These are phyloP conservation scores for Globisporangium megalacanthum DNA, from an alignment of 352 stramenopile genomes.

Conservation along the genomic window DNA sequence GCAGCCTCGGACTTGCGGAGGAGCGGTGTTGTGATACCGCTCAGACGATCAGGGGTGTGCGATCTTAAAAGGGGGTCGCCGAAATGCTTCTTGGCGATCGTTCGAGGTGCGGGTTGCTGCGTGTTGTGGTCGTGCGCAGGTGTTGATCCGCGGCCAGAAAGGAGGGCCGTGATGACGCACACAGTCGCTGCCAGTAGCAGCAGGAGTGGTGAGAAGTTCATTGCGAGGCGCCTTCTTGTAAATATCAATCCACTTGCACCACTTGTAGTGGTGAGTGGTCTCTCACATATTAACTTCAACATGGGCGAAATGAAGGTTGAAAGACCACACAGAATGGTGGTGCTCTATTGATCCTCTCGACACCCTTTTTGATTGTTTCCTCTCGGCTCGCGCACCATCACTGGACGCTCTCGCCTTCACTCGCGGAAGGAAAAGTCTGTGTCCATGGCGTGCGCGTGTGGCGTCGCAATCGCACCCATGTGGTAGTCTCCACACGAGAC, in stretches of 20 bases:
- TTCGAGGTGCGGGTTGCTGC: too few species aligned
- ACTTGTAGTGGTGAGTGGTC: too few species aligned
- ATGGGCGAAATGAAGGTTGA: too few species aligned
- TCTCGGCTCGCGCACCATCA: neutral
- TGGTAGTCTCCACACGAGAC: conserved; percentile 87
- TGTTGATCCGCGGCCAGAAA: neutral
- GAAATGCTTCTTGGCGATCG: too few species aligned
- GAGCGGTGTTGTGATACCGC: too few species aligned
- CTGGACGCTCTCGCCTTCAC: conserved; percentile 10
- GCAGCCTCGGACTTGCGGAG: too few species aligned
- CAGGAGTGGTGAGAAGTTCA: neutral
- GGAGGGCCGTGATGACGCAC: neutral
- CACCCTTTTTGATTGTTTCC: too few species aligned
- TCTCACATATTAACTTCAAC: too few species aligned
- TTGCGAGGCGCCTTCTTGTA: neutral
- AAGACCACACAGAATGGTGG: neutral
- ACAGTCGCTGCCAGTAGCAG: neutral
- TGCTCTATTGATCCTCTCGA: neutral
- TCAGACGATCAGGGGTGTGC: too few species aligned
- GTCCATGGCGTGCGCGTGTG: conserved; percentile 65
- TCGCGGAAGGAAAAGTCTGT: conserved; percentile 79
- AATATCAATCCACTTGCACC: too few species aligned
- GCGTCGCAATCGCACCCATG: conserved; percentile 72
- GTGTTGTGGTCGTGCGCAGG: neutral
- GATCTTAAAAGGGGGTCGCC: too few species aligned